Base-by-base conservation (phyloP, 1,139 yeast species). In the Geotrichum candidum region DNA sequence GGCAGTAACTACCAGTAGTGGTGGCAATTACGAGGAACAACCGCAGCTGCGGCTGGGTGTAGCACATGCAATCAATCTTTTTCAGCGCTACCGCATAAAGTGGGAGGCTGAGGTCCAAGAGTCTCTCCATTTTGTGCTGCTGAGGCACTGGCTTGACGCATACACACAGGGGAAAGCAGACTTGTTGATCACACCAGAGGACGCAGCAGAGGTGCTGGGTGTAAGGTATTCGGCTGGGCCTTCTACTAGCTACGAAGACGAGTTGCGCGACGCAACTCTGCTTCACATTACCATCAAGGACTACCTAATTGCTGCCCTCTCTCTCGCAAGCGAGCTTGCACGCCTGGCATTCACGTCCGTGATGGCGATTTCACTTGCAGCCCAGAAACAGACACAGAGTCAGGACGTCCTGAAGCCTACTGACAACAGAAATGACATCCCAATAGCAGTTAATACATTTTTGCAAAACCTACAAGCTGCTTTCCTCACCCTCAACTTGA, bases 331-430 rank as follows among this genome's bases (percentile, higher is more conserved):
- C 52, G 75, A 72, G 59, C 62, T 73, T 51, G 65, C 74, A 0
- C 65, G 76, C 25, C 65, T 74, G 51, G 72, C 75, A 1, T 65
- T 68, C 61, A 74, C 70, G 57, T 66, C 72, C 0, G 76, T 73
- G 22, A 71, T 73, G 22, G 61, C 68, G 5, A 65, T 69, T 11
- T 69, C 71, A 2, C 46, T 33, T n/a, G 35, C 38, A 33, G 25
- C 55, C 25, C 29, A 35, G 29, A n/a, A 41, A 6, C 48, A 41
- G 48, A 55, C n/a, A 11, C 62, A 58, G 35, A 48, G 25, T 35
- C 58, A 58, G 46, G 29, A 35, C 25, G 52, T 35, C 22, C 53
- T 50, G 33, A 57, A 22, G 33, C 55, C 51, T 62, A 6, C 18
- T 15, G 31, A 27, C 7, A 23, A 51, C 27, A 48, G 10, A 15